Evolutionary conservation across 2,329 filamentous ascomycete genomes (phyloP).

Genomic region (Septoria linicola): DNA sequence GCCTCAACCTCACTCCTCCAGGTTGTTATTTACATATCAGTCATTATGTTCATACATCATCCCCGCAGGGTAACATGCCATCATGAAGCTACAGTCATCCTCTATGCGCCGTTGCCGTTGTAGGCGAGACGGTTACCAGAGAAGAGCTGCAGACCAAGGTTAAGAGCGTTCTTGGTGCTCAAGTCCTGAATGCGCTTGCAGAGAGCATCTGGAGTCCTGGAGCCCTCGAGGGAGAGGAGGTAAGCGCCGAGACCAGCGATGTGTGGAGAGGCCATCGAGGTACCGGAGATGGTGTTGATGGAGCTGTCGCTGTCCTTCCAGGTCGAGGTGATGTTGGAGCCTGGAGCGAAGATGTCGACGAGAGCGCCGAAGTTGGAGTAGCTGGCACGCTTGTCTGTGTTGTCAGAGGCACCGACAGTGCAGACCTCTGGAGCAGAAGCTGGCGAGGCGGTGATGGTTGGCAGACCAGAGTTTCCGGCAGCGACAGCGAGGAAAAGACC

Average conservation of each 20-base stretch:
- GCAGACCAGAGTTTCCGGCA: slow-evolving; percentile 40
- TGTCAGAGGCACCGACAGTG: slow-evolving; percentile 41
- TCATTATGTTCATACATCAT: slow-evolving; percentile 9
- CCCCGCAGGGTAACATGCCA: not conserved
- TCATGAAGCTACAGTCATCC: not conserved
- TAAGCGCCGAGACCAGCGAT: slow-evolving; percentile 68
- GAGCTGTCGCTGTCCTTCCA: slow-evolving; percentile 49
- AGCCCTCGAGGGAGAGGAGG: slow-evolving; percentile 56
- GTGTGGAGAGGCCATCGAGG: slow-evolving; percentile 67
- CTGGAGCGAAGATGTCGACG: slow-evolving; percentile 49
- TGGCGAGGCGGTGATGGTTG: slow-evolving; percentile 37
- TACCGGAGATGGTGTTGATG: slow-evolving; percentile 54
- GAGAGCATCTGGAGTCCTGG: slow-evolving; percentile 46
- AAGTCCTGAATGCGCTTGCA: slow-evolving; percentile 49
- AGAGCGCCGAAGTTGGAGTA: slow-evolving; percentile 44
- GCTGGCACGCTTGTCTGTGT: slow-evolving; percentile 35
- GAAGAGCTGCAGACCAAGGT: slow-evolving; percentile 9
- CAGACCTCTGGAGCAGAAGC: slow-evolving; percentile 37
- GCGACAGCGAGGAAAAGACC: slow-evolving; percentile 45
- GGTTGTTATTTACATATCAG: not conserved
- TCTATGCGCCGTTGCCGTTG: slow-evolving; percentile 47
- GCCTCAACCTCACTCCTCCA: not conserved
- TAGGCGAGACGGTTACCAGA: slow-evolving; percentile 46
- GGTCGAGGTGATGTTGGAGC: slow-evolving; percentile 46
- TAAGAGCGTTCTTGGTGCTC: slow-evolving; percentile 36